Evolutionary conservation across 805 yeast species (phyloP).

Genomic region (Vanderwaltozyma yarrowii): DNA sequence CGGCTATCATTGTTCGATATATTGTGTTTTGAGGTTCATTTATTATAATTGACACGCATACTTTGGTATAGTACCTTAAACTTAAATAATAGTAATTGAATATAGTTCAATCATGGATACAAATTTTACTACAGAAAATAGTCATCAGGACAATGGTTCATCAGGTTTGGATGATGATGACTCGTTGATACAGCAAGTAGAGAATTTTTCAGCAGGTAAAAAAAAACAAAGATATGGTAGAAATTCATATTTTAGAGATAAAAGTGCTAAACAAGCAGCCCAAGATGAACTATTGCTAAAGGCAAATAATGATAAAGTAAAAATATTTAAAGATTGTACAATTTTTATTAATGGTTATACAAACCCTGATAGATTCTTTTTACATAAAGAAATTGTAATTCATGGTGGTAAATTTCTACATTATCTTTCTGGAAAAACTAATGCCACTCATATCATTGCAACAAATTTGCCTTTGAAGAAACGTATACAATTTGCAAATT

Average conservation of each 20-base stretch:
- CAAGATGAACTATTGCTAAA: slow-evolving; percentile 16
- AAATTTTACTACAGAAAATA: too few relatives aligned
- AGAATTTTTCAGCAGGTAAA: slow-evolving; percentile 7
- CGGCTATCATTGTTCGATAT: too few relatives aligned
- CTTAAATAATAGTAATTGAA: too few relatives aligned
- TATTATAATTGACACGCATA: too few relatives aligned
- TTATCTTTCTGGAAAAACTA: slow-evolving; percentile 56
- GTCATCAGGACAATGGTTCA: too few relatives aligned
- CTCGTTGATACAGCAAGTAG: slow-evolving; percentile 12
- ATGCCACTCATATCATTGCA: slow-evolving; percentile 80
- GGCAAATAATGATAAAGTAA: slow-evolving; percentile 19
- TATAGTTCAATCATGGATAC: too few relatives aligned
- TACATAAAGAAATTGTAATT: slow-evolving; percentile 59
- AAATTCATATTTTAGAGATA: slow-evolving; percentile 19
- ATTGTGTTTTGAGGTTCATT: too few relatives aligned
- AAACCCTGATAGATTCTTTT: slow-evolving; percentile 59
- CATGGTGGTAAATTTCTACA: slow-evolving; percentile 76
- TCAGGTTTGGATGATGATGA: slow-evolving; percentile 18
- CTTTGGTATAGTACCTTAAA: too few relatives aligned
- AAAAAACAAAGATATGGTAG: slow-evolving; percentile 5
- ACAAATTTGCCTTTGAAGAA: slow-evolving; percentile 71
- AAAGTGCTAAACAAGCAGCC: slow-evolving; percentile 15
- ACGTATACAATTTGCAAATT: slow-evolving; percentile 49
- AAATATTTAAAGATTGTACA: slow-evolving; percentile 51
- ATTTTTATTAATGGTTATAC: slow-evolving; percentile 89